phyloP scores from a whole-genome alignment of 148 eudicot species.

The Rhododendron vialii region DNA sequence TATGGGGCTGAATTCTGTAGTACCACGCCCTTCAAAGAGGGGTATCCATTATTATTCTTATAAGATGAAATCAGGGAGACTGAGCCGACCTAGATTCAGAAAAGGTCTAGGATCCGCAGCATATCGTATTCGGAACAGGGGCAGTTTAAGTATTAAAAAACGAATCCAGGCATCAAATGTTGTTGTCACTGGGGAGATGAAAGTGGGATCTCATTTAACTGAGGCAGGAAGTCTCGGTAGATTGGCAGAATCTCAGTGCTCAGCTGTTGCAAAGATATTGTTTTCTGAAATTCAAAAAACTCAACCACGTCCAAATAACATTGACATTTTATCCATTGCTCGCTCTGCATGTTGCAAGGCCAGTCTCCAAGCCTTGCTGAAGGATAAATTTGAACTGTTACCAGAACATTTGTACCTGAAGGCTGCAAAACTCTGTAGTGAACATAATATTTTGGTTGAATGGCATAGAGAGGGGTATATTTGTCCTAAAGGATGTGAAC shows the following conservation, averaged over 20 bases:
- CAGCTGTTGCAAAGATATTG: slow-evolving; percentile 61
- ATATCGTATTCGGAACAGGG: slow-evolving; percentile 63
- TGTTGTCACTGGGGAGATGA: slow-evolving; percentile 31
- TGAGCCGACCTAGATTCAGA: slow-evolving; percentile 70
- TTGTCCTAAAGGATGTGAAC: slow-evolving; percentile 72
- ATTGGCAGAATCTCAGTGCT: slow-evolving; percentile 73
- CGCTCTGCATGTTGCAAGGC: slow-evolving; percentile 71
- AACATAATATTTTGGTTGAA: slow-evolving; percentile 52
- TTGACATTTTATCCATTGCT: slow-evolving; percentile 67
- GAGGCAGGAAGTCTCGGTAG: slow-evolving; percentile 57
- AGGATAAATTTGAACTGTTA: slow-evolving; percentile 70
- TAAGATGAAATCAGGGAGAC: slow-evolving; percentile 79
- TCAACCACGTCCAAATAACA: slow-evolving; percentile 67
- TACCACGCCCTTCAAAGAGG: slow-evolving; percentile 48
- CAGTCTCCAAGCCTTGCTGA: slow-evolving; percentile 56
- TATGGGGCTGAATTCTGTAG: slow-evolving; percentile 49
- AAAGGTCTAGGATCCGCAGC: slow-evolving; percentile 63
- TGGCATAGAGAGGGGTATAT: slow-evolving; percentile 82
- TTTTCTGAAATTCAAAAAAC: slow-evolving; percentile 71
- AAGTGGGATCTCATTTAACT: slow-evolving; percentile 35
- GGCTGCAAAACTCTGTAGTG: slow-evolving; percentile 94
- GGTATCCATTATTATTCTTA: slow-evolving; percentile 73
- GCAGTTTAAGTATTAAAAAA: slow-evolving; percentile 60
- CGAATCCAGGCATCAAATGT: slow-evolving; percentile 50
- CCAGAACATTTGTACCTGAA: slow-evolving; percentile 81